Percentiles rank a stretch among this genome's conserved stretches.
phyloP scores from a whole-genome alignment of 2,329 filamentous ascomycete genomes.

The Dothistroma septosporum region DNA sequence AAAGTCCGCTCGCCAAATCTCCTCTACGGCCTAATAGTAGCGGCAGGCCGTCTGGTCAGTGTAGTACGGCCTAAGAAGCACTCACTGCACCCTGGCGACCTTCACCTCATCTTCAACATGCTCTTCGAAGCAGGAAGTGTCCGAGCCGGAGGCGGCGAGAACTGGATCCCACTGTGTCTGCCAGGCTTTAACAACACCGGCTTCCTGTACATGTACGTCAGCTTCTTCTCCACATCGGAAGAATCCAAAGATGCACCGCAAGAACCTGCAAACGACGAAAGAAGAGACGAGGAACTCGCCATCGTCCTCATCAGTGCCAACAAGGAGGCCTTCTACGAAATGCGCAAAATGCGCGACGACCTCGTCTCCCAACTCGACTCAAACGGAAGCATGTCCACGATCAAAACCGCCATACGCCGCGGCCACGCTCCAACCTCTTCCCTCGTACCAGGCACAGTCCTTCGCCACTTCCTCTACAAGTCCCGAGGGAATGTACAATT shows the following conservation, averaged over 20 bases:
- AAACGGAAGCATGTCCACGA: constrained; percentile 69
- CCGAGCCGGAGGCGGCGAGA: constrained; percentile 88
- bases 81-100: constrained; percentile 88
- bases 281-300: constrained; percentile 63
- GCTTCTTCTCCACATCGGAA: constrained; percentile 69
- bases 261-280: constrained; percentile 37
- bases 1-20: constrained; percentile 73
- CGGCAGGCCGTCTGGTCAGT: constrained; percentile 86
- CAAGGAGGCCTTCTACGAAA: constrained; percentile 87
- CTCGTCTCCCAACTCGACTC: constrained; percentile 67
- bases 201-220: constrained; percentile 98
- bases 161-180: constrained; percentile 93
- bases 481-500: constrained; percentile 93
- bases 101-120: constrained; percentile 99
- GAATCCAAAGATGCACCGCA: not conserved
- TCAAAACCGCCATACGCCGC: constrained; percentile 64
- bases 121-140: constrained; percentile 92
- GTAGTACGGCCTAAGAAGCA: constrained; percentile 92
- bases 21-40: constrained; percentile 89
- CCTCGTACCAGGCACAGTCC: constrained; percentile 71
- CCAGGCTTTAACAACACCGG: constrained; percentile 96
- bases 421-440: constrained; percentile 70
- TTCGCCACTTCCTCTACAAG: constrained; percentile 95
- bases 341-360: constrained; percentile 66
- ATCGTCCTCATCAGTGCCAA: constrained; percentile 88